Conservation (phyloP, 495 filamentous ascomycete species). For the Neurospora sp. region DNA sequence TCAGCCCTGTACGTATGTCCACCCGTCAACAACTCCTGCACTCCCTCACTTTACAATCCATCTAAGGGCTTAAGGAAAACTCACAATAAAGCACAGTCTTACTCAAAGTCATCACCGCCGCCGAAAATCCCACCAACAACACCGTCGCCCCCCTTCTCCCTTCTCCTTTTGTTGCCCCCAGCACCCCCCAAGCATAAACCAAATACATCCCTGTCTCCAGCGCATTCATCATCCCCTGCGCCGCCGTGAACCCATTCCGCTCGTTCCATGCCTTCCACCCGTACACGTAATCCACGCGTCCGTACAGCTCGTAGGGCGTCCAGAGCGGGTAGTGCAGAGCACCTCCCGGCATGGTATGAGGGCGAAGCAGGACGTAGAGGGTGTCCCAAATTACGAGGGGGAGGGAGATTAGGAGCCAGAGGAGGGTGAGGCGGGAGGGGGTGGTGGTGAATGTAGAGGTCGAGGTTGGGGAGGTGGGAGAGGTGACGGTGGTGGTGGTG, state of each 20-base stretch:
- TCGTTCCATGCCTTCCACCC: slow-evolving; percentile 67
- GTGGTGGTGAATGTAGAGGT: slow-evolving; percentile 19
- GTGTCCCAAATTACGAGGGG: slow-evolving; percentile 81
- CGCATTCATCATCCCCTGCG: slow-evolving; percentile 65
- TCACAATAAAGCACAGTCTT: slow-evolving; percentile 85
- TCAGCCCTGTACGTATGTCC: slow-evolving; percentile 46
- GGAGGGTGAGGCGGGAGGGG: slow-evolving; percentile 50
- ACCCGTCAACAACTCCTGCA: not conserved
- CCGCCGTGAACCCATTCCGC: slow-evolving; percentile 67
- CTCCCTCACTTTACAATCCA: not conserved
- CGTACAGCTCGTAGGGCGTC: slow-evolving; percentile 75
- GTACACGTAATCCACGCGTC: slow-evolving; percentile 73
- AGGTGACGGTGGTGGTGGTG: not conserved
- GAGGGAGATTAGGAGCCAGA: slow-evolving; percentile 71
- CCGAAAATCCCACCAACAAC: slow-evolving; percentile 55
- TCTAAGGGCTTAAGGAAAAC: slow-evolving; percentile 15
- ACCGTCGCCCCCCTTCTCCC: slow-evolving; percentile 54
- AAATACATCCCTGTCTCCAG: slow-evolving; percentile 64
- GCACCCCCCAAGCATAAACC: slow-evolving; percentile 45
- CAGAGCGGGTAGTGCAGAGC: slow-evolving; percentile 64
- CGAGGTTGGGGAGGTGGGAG: not conserved
- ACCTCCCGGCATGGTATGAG: slow-evolving; percentile 75
- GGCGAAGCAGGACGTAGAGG: slow-evolving; percentile 70
- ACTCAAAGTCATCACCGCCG: slow-evolving; percentile 70
- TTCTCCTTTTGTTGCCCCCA: slow-evolving; percentile 31